Base-by-base conservation (phyloP, 139 green algal species). In the Ulvella scutata region DNA sequence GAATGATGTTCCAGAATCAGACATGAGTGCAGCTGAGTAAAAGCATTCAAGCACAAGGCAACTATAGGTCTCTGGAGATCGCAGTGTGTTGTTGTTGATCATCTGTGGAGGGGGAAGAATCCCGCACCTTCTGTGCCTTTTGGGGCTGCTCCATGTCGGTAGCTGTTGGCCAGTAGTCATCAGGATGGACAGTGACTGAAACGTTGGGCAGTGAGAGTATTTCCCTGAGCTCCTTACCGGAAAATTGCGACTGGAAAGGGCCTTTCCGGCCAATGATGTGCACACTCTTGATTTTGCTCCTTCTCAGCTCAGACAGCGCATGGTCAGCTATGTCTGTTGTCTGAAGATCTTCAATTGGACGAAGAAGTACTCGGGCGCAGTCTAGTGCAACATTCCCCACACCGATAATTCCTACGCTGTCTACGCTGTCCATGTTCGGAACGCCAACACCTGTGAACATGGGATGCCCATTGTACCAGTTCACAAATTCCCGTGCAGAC, bases 381-480 rank as follows among this genome's bases (percentile, higher is more conserved):
- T 98, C 94, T 74, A 98, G 76, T 2, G 94, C 93, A 4, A 98
- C 94, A 77, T 98, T 98, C 62, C 94, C 91, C 31, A 92, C 77
- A 10, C 89, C 90, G 2, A 85, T 78, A 2, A 96, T 83, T 9
- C 82, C 86, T 37, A 93, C 88, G 28, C 43, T 73, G 4, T 43
- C 36, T n/a, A 87, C 84, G 35, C 75, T 76, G 26, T 62, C 76
- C 38, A 96, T 81, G 80, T 93, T 82, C n/a, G n/a, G n/a, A 0
- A 95, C n/a, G 1, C 82, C 81, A 74, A 94, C 77, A 21, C 82
- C 29, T 0, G 37, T 28, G 34, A 78, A 80, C n/a, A 92, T 85
- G 3, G 94, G 92, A 80, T 99, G 93, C 3, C 90, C 94, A 78
- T 98, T 99, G 89, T 96, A 98, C 95, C 95, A 99, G 87, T 89